Conservation (phyloP, 805 yeast genomes). For the Myxozyma geophila region DNA sequence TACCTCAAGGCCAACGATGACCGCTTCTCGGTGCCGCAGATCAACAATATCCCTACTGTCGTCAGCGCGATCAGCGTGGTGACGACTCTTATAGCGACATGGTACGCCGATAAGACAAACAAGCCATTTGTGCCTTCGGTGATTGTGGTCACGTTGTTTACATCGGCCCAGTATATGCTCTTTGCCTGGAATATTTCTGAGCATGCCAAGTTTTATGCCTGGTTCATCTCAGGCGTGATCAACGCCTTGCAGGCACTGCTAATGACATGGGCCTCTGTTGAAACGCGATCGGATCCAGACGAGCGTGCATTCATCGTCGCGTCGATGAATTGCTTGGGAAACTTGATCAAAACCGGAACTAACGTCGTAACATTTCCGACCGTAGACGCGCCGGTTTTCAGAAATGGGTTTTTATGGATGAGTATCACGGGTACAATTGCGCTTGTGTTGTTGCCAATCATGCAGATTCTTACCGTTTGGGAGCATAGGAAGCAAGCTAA, state of each 20-base stretch:
- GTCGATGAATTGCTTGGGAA: slow-evolving; percentile 48
- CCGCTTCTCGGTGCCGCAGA: slow-evolving; percentile 45
- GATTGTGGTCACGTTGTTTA: slow-evolving; percentile 41
- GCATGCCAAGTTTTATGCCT: slow-evolving; percentile 64
- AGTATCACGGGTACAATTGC: slow-evolving; percentile 22
- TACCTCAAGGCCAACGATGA: slow-evolving; percentile 19
- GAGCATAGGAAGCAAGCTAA: slow-evolving; percentile 3
- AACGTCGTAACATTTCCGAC: slow-evolving; percentile 53
- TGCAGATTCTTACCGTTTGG: slow-evolving; percentile 20
- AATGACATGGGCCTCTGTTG: slow-evolving; percentile 30
- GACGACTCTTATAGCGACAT: slow-evolving; percentile 45
- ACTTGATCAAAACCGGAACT: slow-evolving; percentile 54
- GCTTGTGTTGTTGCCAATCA: slow-evolving; percentile 9
- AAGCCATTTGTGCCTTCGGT: slow-evolving; percentile 48
- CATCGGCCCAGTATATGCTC: slow-evolving; percentile 49
- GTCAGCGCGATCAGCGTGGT: slow-evolving; percentile 51
- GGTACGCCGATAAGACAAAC: slow-evolving; percentile 22
- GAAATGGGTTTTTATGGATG: slow-evolving; percentile 46
- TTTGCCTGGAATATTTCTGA: slow-evolving; percentile 62
- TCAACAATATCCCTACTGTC: slow-evolving; percentile 51
- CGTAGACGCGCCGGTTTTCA: slow-evolving; percentile 49
- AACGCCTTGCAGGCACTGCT: slow-evolving; percentile 21
- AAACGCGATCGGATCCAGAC: slow-evolving; percentile 31
- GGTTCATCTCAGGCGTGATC: slow-evolving; percentile 35
- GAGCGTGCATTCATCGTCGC: slow-evolving; percentile 47